phyloP scores from a whole-genome alignment of 2,329 filamentous ascomycete species.

The Tolypocladium tropicale region DNA sequence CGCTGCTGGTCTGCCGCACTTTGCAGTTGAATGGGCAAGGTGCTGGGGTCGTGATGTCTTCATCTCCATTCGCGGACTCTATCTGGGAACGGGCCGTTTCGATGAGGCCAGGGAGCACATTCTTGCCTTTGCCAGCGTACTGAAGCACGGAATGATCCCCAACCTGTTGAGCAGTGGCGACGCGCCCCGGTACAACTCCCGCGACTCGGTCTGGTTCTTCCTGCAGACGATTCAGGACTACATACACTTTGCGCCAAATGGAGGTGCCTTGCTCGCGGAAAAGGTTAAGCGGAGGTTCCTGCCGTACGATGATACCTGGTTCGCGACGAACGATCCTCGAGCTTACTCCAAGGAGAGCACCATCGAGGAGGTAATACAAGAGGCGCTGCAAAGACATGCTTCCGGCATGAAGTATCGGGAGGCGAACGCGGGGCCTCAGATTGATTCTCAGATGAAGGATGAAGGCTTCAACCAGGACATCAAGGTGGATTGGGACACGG shows the following conservation, averaged over 20 bases:
- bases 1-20: conserved; percentile 88
- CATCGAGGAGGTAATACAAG: conserved; percentile 83
- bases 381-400: conserved; percentile 86
- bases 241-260: conserved; percentile 68
- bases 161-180: conserved; percentile 84
- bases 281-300: conserved; percentile 77
- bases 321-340: conserved; percentile 66
- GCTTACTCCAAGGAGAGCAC: conserved; percentile 81
- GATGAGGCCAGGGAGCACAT: conserved; percentile 90
- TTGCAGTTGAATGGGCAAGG: conserved; percentile 84
- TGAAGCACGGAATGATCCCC: conserved; percentile 98
- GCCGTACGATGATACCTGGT: conserved; percentile 94
- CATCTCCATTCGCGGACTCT: conserved; percentile 87
- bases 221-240: conserved; percentile 95
- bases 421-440: conserved; percentile 78
- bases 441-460: conserved; percentile 88
- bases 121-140: conserved; percentile 82
- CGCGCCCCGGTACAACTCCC: conserved; percentile 83
- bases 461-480: conserved; percentile 90
- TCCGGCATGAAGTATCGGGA: conserved; percentile 85
- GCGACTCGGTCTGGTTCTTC: conserved; percentile 98
- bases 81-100: conserved; percentile 80
- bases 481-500: conserved; percentile 79
- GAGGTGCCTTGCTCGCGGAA: conserved; percentile 61
- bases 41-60: conserved; percentile 98